Base-by-base conservation (phyloP, 192 early-diverging fungal species). In the Entophlyctis luteolus region DNA sequence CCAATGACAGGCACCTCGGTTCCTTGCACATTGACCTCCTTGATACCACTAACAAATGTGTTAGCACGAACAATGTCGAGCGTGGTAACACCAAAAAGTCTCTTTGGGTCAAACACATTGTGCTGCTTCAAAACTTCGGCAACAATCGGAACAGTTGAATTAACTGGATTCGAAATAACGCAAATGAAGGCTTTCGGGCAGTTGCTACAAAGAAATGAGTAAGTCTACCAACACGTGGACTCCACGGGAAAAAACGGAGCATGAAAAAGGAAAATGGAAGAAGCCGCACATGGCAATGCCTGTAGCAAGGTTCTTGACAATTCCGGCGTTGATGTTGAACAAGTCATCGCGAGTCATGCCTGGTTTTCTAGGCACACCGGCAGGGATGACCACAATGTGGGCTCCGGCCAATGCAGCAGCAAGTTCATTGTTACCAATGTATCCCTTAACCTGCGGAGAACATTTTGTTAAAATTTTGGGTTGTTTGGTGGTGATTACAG, bases 341-440 rank as follows among this genome's bases (percentile, higher is more conserved):
- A 98, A 83, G 76, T 98, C 95, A 76, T 98, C 93, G 78, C 95
- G 89, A 68, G 95, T 93, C 95, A 98, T 98, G 32, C 93, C 93
- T 59, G 93, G 95, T 89, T 98, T 98, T 75, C 95, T 87, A 65
- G 95, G 95, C 16, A 98, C 91, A 70, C 95, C 95, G 62, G 95
- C 95, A 47, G 95, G 93, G 74, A 98, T 94, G 55, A 96, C 89
- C 62, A 95, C 89, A 45, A 92, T 74, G 48, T 88, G 72, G 42
- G 88, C 72, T 32, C 77, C 84, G 46, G 70, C 73, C 50, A 94
- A 77, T n/a, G 92, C 91, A 10, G 74, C 84, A 42, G 75, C 84
- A 79, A 94, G 80, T 70, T 89, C 68, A 31, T 75, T 80, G 63
- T 74, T 62, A 39, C 88, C 87, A 71, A 87, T 81, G 76, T 88